Evolutionary conservation across 1,284 basidiomycete genomes (phyloP).

Genomic region (Schizophyllum amplum): DNA sequence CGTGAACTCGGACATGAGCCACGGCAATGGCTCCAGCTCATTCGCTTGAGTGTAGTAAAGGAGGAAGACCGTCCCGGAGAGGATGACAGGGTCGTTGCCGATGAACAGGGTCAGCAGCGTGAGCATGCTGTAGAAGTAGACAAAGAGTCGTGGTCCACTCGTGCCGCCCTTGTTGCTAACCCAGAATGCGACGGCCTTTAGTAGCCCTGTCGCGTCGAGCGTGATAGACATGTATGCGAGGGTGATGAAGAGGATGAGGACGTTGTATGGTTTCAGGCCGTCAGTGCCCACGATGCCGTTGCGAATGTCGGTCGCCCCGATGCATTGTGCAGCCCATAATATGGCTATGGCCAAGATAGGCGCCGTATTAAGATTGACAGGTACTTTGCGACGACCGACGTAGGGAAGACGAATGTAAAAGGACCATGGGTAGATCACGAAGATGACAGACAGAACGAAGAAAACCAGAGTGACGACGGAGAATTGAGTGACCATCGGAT

Average conservation of each 20-base stretch:
- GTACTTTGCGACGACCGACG: slow-evolving; percentile 26
- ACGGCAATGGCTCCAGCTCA: slow-evolving; percentile 36
- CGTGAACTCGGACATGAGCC: slow-evolving; percentile 50
- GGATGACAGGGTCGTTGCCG: slow-evolving; percentile 87
- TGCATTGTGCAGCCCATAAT: slow-evolving; percentile 68
- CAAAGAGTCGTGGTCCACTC: slow-evolving; percentile 64
- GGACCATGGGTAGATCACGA: slow-evolving; percentile 53
- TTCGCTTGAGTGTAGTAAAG: slow-evolving; percentile 79
- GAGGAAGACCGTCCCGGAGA: slow-evolving; percentile 81
- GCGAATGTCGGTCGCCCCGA: slow-evolving; percentile 52
- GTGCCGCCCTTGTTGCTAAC: slow-evolving; percentile 74
- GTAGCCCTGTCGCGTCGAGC: slow-evolving; percentile 82
- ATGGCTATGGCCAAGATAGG: slow-evolving; percentile 77
- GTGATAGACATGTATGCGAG: slow-evolving; percentile 94
- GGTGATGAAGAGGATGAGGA: slow-evolving; percentile 87
- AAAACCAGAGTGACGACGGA: slow-evolving; percentile 62
- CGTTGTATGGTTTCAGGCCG: slow-evolving; percentile 86
- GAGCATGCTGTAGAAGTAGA: slow-evolving; percentile 77
- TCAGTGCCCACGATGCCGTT: slow-evolving; percentile 66
- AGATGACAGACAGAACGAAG: slow-evolving; percentile 67
- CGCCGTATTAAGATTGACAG: slow-evolving; percentile 63
- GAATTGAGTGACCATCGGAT: slow-evolving; percentile 33
- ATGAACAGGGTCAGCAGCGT: slow-evolving; percentile 73
- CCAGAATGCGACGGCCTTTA: slow-evolving; percentile 83
- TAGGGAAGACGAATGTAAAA: slow-evolving; percentile 40